Conservation (phyloP, 1,139 yeast genomes). For the Debaryomycetaceae sp. region DNA sequence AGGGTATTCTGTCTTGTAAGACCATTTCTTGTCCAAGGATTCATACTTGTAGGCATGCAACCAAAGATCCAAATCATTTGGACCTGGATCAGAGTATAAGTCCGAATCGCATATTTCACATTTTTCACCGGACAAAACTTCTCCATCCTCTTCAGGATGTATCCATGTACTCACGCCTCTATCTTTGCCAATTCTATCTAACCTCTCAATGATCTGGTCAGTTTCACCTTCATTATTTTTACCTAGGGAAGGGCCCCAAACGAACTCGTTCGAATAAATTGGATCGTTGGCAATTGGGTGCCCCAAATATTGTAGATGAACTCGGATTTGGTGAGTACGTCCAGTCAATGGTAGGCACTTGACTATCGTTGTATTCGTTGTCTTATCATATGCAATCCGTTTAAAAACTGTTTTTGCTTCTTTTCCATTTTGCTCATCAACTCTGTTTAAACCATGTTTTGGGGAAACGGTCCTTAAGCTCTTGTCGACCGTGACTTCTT, state of each 20-base stretch:
- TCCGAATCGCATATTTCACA: conserved; percentile 74
- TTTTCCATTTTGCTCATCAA: conserved; percentile 64
- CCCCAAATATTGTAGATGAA: conserved; percentile 84
- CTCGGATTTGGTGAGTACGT: conserved; percentile 91
- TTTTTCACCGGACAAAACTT: conserved; percentile 49
- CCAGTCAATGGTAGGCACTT: conserved; percentile 87
- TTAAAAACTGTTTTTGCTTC: conserved; percentile 54
- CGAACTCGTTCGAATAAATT: conserved; percentile 59
- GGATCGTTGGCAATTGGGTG: conserved; percentile 96
- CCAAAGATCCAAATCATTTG: conserved; percentile 83
- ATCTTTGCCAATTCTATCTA: conserved; percentile 69
- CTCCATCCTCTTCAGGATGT: conserved; percentile 58
- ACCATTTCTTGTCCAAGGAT: conserved; percentile 61
- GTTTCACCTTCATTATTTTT: conserved; percentile 51
- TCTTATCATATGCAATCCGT: conserved; percentile 59
- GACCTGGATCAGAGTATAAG: conserved; percentile 83
- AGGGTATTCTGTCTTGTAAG: conserved; percentile 75
- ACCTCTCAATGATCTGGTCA: conserved; percentile 39
- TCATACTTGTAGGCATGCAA: conserved; percentile 82
- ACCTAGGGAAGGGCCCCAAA: conserved; percentile 72
- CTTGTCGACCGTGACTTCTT: conserved; percentile 55
- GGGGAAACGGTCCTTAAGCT: conserved; percentile 77
- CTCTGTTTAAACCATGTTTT: conserved; percentile 70
- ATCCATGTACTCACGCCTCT: conserved; percentile 68
- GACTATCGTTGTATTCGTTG: conserved; percentile 62